Base-by-base conservation (phyloP, 305 asterid genomes). In the Lippia alba region DNA sequence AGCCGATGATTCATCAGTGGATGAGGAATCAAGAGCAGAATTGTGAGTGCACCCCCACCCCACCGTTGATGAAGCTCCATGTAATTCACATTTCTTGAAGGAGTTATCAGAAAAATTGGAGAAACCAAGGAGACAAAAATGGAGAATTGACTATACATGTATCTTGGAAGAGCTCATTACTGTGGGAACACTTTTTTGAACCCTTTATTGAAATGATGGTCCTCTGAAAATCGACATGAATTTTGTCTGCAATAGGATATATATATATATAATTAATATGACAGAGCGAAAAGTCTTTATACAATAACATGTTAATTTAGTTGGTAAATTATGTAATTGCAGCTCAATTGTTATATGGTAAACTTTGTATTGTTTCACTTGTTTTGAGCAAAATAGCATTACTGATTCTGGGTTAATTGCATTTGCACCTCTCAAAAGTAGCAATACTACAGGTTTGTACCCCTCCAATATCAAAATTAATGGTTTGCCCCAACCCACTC, bases 1-100 rank as follows among this genome's bases (percentile, higher is more conserved):
- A 67, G 39, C 16, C 12, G 70, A 49, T 24, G 75, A 60, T 63
- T 34, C 84, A 44, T 53, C 73, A 6, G 86, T 82, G 78, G 94
- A 93, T 12, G 59, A n/a, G 46, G 98, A 91, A 76, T 86, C 89
- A 12, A 91, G 82, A 85, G 86, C 92, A 12, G 97, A 94, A 73
- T 73, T 94, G 78, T 94, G 81, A 94, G 32, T 39, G 53, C 62
- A 69, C 30, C 30, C 30, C 30, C 30, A 24, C 30, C 30, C 1
- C 30, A n/a, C 30, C 30, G 1, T 24, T 24, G 2, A 11, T 44
- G 54, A 20, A 14, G 51, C 11, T 36, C 40, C 30, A 50, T 44
- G 64, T 64, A 8, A 71, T 54, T 67, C 33, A 6, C 3, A 17
- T 49, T 49, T 12, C 19, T 4, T 36, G 41, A 36, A 36, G 41